Percentiles rank a stretch among this genome's conserved stretches.
Conservation (phyloP, 768 basidiomycete genomes). For the Termitomyces sp. region DNA sequence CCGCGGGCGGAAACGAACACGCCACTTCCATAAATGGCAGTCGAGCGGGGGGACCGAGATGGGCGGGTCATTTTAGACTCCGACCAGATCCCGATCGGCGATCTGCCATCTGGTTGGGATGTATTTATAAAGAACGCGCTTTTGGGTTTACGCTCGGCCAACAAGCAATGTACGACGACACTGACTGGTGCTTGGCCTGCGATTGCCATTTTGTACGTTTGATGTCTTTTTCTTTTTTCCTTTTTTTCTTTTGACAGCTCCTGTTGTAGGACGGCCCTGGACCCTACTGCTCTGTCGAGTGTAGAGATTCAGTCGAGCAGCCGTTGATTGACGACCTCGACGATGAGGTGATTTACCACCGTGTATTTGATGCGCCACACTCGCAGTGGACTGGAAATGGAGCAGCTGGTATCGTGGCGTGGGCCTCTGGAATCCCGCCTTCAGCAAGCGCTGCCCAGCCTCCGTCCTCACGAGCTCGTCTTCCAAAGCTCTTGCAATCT, state of each 20-base stretch:
- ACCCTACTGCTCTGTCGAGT: slow-evolving; percentile 49
- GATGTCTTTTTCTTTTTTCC: background rate
- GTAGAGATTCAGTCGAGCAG: slow-evolving; percentile 25
- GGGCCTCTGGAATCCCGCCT: slow-evolving; percentile 35
- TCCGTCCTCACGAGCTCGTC: slow-evolving; percentile 18
- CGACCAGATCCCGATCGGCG: slow-evolving; percentile 5
- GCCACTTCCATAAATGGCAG: too few species aligned
- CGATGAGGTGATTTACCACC: slow-evolving; percentile 22
- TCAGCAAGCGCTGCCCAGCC: slow-evolving; percentile 16
- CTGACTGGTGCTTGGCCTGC: slow-evolving; percentile 70
- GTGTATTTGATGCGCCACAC: slow-evolving; percentile 8
- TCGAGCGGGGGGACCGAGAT: slow-evolving; percentile 16
- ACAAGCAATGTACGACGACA: slow-evolving; percentile 40
- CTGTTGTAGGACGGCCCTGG: slow-evolving; percentile 28
- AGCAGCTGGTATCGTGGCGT: slow-evolving; percentile 38
- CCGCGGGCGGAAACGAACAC: too few species aligned
- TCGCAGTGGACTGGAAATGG: slow-evolving; percentile 33
- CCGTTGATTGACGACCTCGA: slow-evolving; percentile 13
- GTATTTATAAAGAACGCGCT: slow-evolving; percentile 6
- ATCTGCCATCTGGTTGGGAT: background rate
- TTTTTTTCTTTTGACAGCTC: background rate
- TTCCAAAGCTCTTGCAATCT: slow-evolving; percentile 35
- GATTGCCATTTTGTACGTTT: slow-evolving; percentile 48
- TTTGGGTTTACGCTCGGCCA: background rate
- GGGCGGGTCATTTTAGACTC: slow-evolving; percentile 9